Evolutionary conservation across 768 basidiomycete species (phyloP).

Genomic region (Boletus coccyginus): DNA sequence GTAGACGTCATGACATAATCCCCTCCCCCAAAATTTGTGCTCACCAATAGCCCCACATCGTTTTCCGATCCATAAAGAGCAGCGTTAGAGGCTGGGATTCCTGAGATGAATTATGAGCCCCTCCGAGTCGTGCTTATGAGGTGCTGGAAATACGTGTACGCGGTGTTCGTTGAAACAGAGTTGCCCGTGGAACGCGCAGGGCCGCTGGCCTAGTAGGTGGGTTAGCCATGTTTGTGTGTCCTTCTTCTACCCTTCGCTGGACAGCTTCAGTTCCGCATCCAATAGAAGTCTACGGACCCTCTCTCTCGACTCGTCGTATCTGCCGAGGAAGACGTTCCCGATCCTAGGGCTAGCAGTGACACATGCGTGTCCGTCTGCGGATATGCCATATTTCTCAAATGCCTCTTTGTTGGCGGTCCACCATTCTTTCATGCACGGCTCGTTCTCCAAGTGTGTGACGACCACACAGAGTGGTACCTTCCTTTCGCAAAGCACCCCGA

Average conservation of each 20-base stretch:
- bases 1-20: too few relatives aligned
- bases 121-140: too few relatives aligned
- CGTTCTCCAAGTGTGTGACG: conserved; percentile 39
- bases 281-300: conserved; percentile 20
- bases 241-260: conserved; percentile 13
- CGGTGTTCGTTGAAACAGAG: too few relatives aligned
- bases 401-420: conserved; percentile 33
- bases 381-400: conserved; percentile 32
- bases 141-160: too few relatives aligned
- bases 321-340: conserved; percentile 18
- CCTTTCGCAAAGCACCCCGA: conserved; percentile 37
- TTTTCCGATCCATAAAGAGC: too few relatives aligned
- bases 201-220: conserved; percentile 18
- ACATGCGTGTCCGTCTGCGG: conserved; percentile 36
- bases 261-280: background rate
- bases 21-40: too few relatives aligned
- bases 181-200: too few relatives aligned
- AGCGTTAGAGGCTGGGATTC: too few relatives aligned
- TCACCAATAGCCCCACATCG: too few relatives aligned
- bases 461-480: conserved; percentile 38
- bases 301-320: conserved; percentile 32
- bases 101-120: too few relatives aligned
- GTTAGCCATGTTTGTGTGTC: conserved; percentile 17
- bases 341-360: conserved; percentile 35
- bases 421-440: conserved; percentile 36